Evolutionary conservation across 352 stramenopile genomes (phyloP).

Genomic region (Paralagenidium karlingii): DNA sequence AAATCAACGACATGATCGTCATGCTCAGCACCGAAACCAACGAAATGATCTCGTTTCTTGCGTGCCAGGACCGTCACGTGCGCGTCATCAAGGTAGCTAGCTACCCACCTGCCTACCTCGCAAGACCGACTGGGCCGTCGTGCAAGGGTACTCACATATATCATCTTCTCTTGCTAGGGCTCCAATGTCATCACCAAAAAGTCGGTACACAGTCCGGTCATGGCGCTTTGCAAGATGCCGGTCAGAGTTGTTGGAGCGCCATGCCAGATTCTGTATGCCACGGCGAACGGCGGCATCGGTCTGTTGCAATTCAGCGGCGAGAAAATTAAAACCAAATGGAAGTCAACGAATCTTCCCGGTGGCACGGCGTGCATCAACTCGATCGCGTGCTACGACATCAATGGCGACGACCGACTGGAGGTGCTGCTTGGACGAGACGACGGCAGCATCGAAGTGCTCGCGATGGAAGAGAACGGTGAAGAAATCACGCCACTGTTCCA

Average conservation of each 20-base stretch:
- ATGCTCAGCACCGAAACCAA: slow-evolving; percentile 39
- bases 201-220: slow-evolving; percentile 33
- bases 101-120: no score
- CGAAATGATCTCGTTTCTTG: slow-evolving; percentile 49
- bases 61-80: slow-evolving; percentile 59
- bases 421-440: slow-evolving; percentile 73
- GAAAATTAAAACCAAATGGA: slow-evolving; percentile 50
- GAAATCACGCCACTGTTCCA: slow-evolving; percentile 55
- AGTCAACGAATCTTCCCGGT: slow-evolving; percentile 3
- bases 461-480: slow-evolving; percentile 7
- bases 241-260: slow-evolving; percentile 8
- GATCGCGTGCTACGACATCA: slow-evolving; percentile 65
- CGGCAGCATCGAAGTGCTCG: slow-evolving; percentile 62
- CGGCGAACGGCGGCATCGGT: slow-evolving; percentile 31
- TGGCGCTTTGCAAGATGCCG: slow-evolving; percentile 19
- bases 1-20: slow-evolving; percentile 69
- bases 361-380: slow-evolving; percentile 33
- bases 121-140: no score
- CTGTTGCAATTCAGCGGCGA: slow-evolving; percentile 55
- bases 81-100: slow-evolving; percentile 47
- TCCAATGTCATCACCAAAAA: slow-evolving; percentile 52
- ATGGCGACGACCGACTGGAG: slow-evolving; percentile 63
- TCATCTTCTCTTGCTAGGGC: not conserved
- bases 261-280: slow-evolving; percentile 68
- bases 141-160: slow-evolving; percentile 1